phyloP scores from a whole-genome alignment of 345 rosid species.

The Dovyalis caffra region DNA sequence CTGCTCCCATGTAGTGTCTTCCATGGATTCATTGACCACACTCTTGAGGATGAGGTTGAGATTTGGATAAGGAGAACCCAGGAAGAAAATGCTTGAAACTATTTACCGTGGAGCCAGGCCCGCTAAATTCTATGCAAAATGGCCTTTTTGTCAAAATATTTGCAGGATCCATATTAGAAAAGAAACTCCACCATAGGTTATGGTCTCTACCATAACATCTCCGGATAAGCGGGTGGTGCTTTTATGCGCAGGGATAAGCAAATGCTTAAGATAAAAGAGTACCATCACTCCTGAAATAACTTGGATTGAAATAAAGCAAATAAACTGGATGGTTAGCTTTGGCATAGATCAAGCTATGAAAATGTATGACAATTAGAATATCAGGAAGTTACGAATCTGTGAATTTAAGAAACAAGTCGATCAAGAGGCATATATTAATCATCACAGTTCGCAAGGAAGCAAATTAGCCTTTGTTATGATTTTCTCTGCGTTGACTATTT shows the following conservation, averaged over 20 bases:
- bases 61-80: background rate
- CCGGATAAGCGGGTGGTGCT: too few species aligned
- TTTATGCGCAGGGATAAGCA: background rate
- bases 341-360: too few species aligned
- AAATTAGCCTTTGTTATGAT: background rate
- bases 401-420: background rate
- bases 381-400: background rate
- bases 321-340: background rate
- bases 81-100: background rate
- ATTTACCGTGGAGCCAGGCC: background rate
- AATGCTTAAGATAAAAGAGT: background rate
- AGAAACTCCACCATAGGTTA: background rate
- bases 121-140: background rate
- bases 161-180: too few species aligned
- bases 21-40: slow-evolving; percentile 17
- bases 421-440: background rate
- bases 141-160: background rate
- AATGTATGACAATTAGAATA: too few species aligned
- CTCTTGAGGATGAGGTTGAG: slow-evolving; percentile 9
- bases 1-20: slow-evolving; percentile 41
- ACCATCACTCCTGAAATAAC: background rate
- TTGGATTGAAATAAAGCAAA: background rate
- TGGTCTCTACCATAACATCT: too few species aligned
- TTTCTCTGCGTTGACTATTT: background rate
- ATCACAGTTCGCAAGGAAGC: background rate